Percentiles rank a stretch among this genome's conserved stretches.
Conservation (phyloP, 345 rosid species). For the Balakata baccata region DNA sequence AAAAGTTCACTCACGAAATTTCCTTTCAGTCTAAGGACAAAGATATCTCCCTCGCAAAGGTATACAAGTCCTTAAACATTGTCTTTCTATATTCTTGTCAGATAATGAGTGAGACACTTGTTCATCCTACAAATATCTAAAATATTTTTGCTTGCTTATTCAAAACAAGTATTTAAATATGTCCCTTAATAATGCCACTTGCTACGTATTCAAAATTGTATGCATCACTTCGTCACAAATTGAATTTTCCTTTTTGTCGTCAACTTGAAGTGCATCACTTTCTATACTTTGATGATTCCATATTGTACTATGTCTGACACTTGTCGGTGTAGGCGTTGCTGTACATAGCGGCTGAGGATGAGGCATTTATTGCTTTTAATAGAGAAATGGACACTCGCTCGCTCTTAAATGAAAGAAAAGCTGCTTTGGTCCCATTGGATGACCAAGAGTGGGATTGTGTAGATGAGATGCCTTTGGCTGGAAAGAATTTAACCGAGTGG, state of each 20-base stretch:
- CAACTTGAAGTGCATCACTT: not conserved
- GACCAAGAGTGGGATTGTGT: constrained; percentile 40
- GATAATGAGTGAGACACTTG: not conserved
- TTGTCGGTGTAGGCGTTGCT: constrained; percentile 57
- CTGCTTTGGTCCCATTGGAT: constrained; percentile 33
- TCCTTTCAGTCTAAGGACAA: constrained; percentile 69
- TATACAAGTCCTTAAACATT: constrained; percentile 13
- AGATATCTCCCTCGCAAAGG: constrained; percentile 82
- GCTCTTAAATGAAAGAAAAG: constrained; percentile 46
- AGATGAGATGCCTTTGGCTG: constrained; percentile 61
- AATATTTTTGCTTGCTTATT: not conserved
- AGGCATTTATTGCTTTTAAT: constrained; percentile 59
- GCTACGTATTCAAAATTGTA: not conserved
- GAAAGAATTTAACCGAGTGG: constrained; percentile 65
- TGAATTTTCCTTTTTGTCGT: not conserved
- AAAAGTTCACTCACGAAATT: constrained; percentile 66
- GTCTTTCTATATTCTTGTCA: not conserved
- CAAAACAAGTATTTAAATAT: not conserved
- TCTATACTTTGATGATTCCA: constrained; percentile 6
- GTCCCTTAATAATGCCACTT: not conserved
- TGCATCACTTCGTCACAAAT: not conserved
- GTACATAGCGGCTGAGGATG: constrained; percentile 87
- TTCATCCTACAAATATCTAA: not conserved
- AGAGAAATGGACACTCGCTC: constrained; percentile 57
- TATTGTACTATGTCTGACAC: constrained; percentile 11